Base-by-base conservation (phyloP, 1,284 basidiomycete genomes). In the Rhodotorula sp. region DNA sequence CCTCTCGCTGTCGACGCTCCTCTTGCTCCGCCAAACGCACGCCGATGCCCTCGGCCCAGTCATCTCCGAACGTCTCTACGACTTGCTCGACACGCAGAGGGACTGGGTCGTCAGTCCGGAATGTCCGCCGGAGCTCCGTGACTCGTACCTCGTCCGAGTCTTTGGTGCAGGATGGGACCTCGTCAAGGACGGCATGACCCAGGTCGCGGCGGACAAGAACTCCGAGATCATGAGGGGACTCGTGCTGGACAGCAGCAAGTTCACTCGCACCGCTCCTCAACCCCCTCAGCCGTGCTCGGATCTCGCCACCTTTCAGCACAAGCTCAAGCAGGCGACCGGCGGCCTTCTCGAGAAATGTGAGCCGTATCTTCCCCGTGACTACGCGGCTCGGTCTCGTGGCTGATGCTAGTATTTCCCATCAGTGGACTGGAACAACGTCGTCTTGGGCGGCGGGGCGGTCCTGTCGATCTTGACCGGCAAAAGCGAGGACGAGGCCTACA, bases 351-450 rank as follows among this genome's bases (percentile, higher is more conserved):
- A 52, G 51, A 20, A 52, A n/a, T 8, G 51, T 52, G 21, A 21
- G 51, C 51, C 18, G 12, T 8, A 10, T 4, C 51, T 15, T 51
- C 10, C 57, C 7, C 31, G 43, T 20, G 15, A 4, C 48, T 43
- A 31, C 7, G 15, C 23, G 5, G 60, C 39, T 29, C n/a, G 23
- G 3, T 14, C 23, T 10, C 6, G 18, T 20, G 10, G 15, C 26
- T 29, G 29, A 29, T 23, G 34, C 52, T 68, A 26, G 48, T 26
- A 16, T 3, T 29, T 21, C 3, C 57, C 7, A 21, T 14, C 62
- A 69, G 68, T 69, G 29, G 58, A 69, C 62, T 69, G 64, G 59
- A 46, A 47, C 12, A 65, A 69, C 54, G 64, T 69, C 26, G n/a
- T 57, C n/a, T 56, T 69, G 14, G 68, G 68, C 21, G 64, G 64